These are phyloP conservation scores for Annona squamosa DNA, from an alignment of 164 flowering plant species.

Conservation along the genomic window DNA sequence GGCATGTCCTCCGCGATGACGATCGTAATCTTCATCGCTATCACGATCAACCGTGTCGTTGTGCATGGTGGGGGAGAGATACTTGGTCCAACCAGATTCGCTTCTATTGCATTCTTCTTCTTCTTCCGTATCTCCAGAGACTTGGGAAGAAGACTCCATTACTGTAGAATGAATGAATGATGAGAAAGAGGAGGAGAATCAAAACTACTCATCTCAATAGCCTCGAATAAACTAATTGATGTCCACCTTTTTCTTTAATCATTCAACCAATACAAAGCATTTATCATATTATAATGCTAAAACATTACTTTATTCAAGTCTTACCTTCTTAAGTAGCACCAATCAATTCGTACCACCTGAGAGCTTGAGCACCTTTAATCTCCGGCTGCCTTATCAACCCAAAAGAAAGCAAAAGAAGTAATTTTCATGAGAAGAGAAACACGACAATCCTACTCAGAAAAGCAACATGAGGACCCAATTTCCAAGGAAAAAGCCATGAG, in stretches of 20 bases:
- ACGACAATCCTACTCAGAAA: neutral
- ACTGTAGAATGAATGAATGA: constrained; percentile 5
- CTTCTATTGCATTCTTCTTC: constrained; percentile 38
- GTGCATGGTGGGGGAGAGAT: constrained; percentile 52
- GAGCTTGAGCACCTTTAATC: constrained; percentile 23
- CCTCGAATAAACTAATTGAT: constrained; percentile 5
- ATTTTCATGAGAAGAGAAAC: constrained; percentile 5
- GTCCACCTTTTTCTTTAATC: constrained; percentile 16
- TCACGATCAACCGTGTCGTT: constrained; percentile 26
- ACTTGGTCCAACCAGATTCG: constrained; percentile 93
- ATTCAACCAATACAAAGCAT: constrained; percentile 11
- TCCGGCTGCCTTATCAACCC: constrained; percentile 13
- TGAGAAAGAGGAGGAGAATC: neutral
- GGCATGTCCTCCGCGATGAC: neutral
- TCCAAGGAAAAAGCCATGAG: constrained; percentile 13
- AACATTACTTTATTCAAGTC: neutral
- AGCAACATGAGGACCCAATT: constrained; percentile 4
- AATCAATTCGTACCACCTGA: constrained; percentile 30
- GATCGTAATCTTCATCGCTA: constrained; percentile 8
- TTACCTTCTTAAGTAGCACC: constrained; percentile 25
- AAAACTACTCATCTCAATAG: neutral
- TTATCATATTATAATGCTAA: too few relatives aligned
- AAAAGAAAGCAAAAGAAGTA: constrained; percentile 8
- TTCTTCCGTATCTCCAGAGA: constrained; percentile 21
- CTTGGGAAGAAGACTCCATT: constrained; percentile 44